Evolutionary conservation across 352 stramenopile species (phyloP), one percentile per base, ranked within the genome.

Genomic region (Pythium rishiriense): DNA sequence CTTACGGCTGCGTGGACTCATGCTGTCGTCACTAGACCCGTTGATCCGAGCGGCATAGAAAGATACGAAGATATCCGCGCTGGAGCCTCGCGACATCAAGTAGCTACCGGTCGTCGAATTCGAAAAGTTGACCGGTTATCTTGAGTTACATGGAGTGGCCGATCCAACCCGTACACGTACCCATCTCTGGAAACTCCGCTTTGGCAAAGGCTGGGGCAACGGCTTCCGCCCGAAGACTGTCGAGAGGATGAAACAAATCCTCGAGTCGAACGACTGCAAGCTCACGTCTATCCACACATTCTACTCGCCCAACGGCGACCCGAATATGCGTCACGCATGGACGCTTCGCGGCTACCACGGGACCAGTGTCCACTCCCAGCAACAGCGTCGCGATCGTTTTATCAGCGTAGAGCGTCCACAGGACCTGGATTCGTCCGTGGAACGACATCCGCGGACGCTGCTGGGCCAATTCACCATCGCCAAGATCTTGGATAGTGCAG

Each of bases 131-230:
- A 35, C 56, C 14, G 9, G 21, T 3, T n/a, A 64, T 47, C 29
- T 64, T 1, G 45, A 50, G 14, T 15, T 28, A 14, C 14, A 51
- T 2, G 22, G 22, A 10, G 33, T 19, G 4, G 14, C 43, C 28
- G 42, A 64, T 45, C 45, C 46, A 3, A 64, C 58, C 26, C 47
- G 31, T n/a, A 64, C 58, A 19, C 47, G 31, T n/a, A 14, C 46
- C 11, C 52, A 39, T 43, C 28, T 53, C 4, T 22, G n/a, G 3
- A 54, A 62, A 22, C 33, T 64, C 3, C 45, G 57, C 31, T 31
- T 64, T 45, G 54, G 54, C 19, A 62, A 62, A 42, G 42, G 54
- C 29, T 62, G 54, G 54, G 42, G 54, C 2, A n/a, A 7, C 9
- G 41, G 35, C 25, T 52, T 52, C 22, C 41, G 41, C 15, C 25